phyloP scores from a whole-genome alignment of 495 filamentous ascomycete genomes.

The Pyrenopolyporus hunteri region DNA sequence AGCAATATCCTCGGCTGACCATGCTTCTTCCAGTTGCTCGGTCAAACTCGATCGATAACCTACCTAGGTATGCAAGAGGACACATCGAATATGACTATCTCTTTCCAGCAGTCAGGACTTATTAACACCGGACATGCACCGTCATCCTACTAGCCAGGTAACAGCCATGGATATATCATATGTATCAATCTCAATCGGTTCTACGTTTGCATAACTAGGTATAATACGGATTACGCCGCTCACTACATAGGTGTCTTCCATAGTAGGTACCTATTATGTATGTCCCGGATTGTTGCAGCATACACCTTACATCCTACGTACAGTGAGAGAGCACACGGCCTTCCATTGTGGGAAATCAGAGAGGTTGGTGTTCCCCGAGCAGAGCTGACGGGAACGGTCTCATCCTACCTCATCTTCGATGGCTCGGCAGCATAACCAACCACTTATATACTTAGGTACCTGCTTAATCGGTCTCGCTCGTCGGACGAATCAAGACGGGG shows the following conservation, averaged over 20 bases:
- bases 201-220: conserved; percentile 15
- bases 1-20: conserved; percentile 9
- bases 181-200: conserved; percentile 28
- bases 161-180: conserved; percentile 19
- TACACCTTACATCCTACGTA: conserved; percentile 8
- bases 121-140: background rate
- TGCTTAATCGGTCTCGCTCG: conserved; percentile 17
- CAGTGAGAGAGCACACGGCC: no score
- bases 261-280: background rate
- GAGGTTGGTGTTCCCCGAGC: conserved; percentile 31
- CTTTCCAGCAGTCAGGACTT: conserved; percentile 22
- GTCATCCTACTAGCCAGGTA: conserved; percentile 12
- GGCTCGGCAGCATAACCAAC: conserved; percentile 31
- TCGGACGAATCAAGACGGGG: conserved; percentile 23
- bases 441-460: conserved; percentile 13
- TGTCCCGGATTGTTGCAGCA: no score
- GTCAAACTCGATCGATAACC: conserved; percentile 4
- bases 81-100: background rate
- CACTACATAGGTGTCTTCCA: no score
- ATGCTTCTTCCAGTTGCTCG: conserved; percentile 13
- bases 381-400: conserved; percentile 3
- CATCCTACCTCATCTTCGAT: conserved; percentile 19
- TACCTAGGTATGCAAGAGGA: no score
- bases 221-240: conserved; percentile 20
- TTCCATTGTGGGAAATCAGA: conserved; percentile 13